Evolutionary conservation across 2,329 filamentous ascomycete species (phyloP), one percentile per base, ranked within the genome.

Genomic region (Tothia fuscella): DNA sequence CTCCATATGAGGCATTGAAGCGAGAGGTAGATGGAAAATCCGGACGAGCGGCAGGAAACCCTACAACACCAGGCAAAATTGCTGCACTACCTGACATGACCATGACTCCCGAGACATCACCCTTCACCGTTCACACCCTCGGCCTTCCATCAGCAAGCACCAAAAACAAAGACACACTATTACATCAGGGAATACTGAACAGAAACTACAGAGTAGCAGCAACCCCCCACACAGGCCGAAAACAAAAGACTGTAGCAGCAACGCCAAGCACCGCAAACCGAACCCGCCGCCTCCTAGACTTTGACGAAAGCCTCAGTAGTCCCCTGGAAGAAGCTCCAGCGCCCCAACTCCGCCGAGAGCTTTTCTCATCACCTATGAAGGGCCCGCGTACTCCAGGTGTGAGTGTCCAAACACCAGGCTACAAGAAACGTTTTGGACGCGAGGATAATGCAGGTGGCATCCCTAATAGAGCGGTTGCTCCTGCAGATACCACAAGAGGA

Each of bases 141-240:
- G 43, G n/a, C 26, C n/a, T n/a, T n/a, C n/a, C n/a, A n/a, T n/a
- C n/a, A n/a, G n/a, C n/a, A n/a, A n/a, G n/a, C n/a, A 49, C 54
- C 10, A 56, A 57, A 45, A 66, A 62, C 52, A 74, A 77, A 46
- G 86, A 95, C 55, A 83, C 84, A 3, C 69, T 96, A 6, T 72
- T 98, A 30, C 89, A 96, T 59, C 83, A 82, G 6, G 42, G 42
- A 45, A 71, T 96, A n/a, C 75, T 93, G 4, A 88, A 96, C 67
- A 95, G 93, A 63, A 95, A 83, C 44, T 98, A 93, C 65, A 84
- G 89, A 24, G 72, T 98, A 19, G 85, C 93, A 60, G 86, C 89
- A 5, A 98, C 91, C 7, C 91, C 91, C 0, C 79, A 91, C 50
- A 80, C 78, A 7, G 65, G 64, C 30, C 57, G 58, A 4, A 66